Evolutionary conservation across 1,139 yeast species (phyloP).

Genomic region (Geotrichum restrictum): DNA sequence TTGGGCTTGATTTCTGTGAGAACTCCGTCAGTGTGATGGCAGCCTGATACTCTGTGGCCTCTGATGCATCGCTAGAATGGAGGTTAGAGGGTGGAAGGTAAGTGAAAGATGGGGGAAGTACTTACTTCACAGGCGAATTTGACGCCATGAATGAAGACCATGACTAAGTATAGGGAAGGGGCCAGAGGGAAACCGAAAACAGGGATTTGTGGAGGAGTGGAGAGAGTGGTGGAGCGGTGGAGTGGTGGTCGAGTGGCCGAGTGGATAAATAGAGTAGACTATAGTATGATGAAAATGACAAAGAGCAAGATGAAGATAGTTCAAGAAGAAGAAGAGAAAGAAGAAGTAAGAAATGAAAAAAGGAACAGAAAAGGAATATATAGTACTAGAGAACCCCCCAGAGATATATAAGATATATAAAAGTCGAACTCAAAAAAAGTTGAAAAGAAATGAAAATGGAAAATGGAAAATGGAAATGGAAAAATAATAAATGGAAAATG

Average conservation of each 20-base stretch:
- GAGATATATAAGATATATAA: too few species aligned
- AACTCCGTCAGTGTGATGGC: constrained; percentile 88
- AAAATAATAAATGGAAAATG: not conserved
- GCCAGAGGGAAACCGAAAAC: too few species aligned
- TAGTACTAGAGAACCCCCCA: too few species aligned
- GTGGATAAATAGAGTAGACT: not conserved
- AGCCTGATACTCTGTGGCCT: constrained; percentile 92
- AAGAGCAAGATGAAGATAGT: not conserved
- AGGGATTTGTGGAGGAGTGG: too few species aligned
- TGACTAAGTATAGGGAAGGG: constrained; percentile 34
- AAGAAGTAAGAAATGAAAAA: not conserved
- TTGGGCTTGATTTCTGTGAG: constrained; percentile 90
- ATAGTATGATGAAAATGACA: not conserved
- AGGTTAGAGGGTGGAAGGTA: not conserved
- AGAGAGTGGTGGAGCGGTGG: not conserved
- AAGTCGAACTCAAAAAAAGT: not conserved
- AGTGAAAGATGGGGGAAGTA: not conserved
- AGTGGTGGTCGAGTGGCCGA: not conserved
- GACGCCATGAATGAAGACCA: constrained; percentile 87
- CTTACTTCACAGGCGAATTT: constrained; percentile 82
- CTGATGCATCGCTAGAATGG: constrained; percentile 65
- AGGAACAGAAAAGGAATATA: not conserved
- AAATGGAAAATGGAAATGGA: not conserved
- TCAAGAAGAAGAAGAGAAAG: not conserved
- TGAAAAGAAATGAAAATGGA: not conserved